Evolutionary conservation across 495 filamentous ascomycete genomes (phyloP), one percentile per base, ranked within the genome.

Genomic region (Delitschia confertaspora): DNA sequence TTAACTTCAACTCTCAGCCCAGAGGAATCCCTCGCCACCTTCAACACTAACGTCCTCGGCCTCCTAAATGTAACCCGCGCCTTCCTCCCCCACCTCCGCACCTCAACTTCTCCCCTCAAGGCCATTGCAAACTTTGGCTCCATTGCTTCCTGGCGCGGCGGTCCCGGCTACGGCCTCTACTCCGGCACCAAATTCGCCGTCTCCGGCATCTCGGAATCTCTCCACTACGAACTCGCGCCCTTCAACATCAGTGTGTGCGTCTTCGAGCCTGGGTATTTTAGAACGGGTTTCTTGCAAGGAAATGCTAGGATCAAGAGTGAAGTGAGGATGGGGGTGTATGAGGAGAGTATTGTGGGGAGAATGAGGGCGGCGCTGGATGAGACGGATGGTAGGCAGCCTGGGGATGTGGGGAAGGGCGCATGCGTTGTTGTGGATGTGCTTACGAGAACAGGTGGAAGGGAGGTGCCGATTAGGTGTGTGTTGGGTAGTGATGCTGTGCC

Each of bases 261-360:
- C 9, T 51, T 73, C 5, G 69, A 73, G 45, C 72, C 70, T 3
- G 74, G 74, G 2, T 64, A 63, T 34, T 75, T 76, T 45, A 61
- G 70, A 13, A 75, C 70, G 0, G 56, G 58, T 14, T 57, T 77
- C 14, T 45, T 59, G 19, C 53, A 38, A 24, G 20, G 55, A 25
- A 43, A 27, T 11, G 44, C 55, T 16, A 45, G 29, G 30, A 21
- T 56, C 10, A 23, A 20, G 13, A 30, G 47, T 11, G 16, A 33
- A 19, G 29, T 17, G 24, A 21, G 41, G 38, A 45, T 61, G 16
- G 34, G 52, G 24, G 56, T 33, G 18, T 61, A 61, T 39, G 34
- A 51, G 17, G 37, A 56, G 33, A 30, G 42, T 18, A 43, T 38
- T 1, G 42, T 16, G 31, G 48, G 42, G 13, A 30, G 30, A 33